Conservation (phyloP, 441 rosid species). For the Pelargonium australe region DNA sequence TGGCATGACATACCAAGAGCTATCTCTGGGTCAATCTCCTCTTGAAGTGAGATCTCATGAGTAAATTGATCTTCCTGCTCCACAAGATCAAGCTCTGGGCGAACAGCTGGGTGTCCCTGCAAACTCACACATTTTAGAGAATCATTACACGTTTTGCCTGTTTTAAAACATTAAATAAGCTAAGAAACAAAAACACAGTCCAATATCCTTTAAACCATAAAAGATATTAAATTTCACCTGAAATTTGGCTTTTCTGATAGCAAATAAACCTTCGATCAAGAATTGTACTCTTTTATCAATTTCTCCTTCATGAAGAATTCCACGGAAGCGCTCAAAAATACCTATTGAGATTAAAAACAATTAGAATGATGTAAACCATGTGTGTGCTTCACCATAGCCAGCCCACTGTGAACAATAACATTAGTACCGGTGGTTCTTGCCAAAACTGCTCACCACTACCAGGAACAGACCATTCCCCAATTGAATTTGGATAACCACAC, state of each 20-base stretch:
- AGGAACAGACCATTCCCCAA: not conserved
- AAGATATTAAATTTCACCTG: slow-evolving; percentile 40
- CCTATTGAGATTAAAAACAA: slow-evolving; percentile 37
- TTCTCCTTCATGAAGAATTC: slow-evolving; percentile 94
- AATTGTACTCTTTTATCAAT: slow-evolving; percentile 89
- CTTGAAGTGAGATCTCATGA: slow-evolving; percentile 65
- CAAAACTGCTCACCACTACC: too few species aligned
- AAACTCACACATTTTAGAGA: slow-evolving; percentile 20
- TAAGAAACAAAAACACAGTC: not conserved
- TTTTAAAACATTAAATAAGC: not conserved
- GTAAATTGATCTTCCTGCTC: slow-evolving; percentile 77
- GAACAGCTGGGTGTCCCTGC: slow-evolving; percentile 88
- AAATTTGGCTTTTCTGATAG: slow-evolving; percentile 73
- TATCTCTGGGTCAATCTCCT: slow-evolving; percentile 63
- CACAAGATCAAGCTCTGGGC: slow-evolving; percentile 80
- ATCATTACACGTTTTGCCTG: slow-evolving; percentile 8
- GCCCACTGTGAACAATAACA: too few species aligned
- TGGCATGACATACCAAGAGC: slow-evolving; percentile 50
- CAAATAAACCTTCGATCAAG: slow-evolving; percentile 83
- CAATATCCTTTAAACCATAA: not conserved
- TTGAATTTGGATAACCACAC: too few species aligned
- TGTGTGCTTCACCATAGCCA: not conserved
- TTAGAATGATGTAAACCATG: slow-evolving; percentile 1
- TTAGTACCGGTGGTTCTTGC: too few species aligned
- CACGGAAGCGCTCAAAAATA: slow-evolving; percentile 86